Percentiles rank a stretch among this genome's conserved stretches.
phyloP scores from a whole-genome alignment of 331 rosid genomes.

The Quercus phellos region DNA sequence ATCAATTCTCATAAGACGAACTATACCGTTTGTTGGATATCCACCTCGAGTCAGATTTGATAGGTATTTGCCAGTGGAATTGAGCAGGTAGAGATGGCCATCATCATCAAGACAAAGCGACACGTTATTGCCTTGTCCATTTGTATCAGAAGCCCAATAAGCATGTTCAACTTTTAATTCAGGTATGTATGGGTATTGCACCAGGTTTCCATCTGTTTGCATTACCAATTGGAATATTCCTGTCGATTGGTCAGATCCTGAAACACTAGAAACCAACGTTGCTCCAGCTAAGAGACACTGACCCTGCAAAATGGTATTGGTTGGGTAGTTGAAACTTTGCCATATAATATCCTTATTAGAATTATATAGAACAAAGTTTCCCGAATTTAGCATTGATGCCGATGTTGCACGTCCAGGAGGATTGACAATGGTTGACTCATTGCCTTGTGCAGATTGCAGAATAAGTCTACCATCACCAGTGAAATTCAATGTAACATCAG shows the following conservation, averaged over 20 bases:
- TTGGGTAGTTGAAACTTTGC: slow-evolving; percentile 53
- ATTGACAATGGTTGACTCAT: slow-evolving; percentile 4
- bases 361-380: slow-evolving; percentile 45
- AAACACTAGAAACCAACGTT: slow-evolving; percentile 24
- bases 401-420: slow-evolving; percentile 17
- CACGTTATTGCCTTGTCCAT: slow-evolving; percentile 1
- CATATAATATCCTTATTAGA: slow-evolving; percentile 16
- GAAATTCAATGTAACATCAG: slow-evolving; percentile 29
- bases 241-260: slow-evolving; percentile 6
- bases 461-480: slow-evolving; percentile 28
- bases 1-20: slow-evolving; percentile 18
- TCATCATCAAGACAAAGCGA: slow-evolving; percentile 8
- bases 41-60: slow-evolving; percentile 1
- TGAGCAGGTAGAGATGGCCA: slow-evolving; percentile 22
- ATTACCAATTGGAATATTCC: slow-evolving; percentile 25
- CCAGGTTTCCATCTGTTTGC: slow-evolving; percentile 25
- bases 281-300: slow-evolving; percentile 20
- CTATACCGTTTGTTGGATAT: background rate
- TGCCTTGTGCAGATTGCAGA: slow-evolving; percentile 10
- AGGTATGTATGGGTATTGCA: slow-evolving; percentile 19
- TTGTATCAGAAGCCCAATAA: background rate
- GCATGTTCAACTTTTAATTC: background rate
- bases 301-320: slow-evolving; percentile 36
- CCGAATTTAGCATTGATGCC: slow-evolving; percentile 54
- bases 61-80: background rate